phyloP scores from a whole-genome alignment of 495 filamentous ascomycete species.

The Cetradonia linearis region DNA sequence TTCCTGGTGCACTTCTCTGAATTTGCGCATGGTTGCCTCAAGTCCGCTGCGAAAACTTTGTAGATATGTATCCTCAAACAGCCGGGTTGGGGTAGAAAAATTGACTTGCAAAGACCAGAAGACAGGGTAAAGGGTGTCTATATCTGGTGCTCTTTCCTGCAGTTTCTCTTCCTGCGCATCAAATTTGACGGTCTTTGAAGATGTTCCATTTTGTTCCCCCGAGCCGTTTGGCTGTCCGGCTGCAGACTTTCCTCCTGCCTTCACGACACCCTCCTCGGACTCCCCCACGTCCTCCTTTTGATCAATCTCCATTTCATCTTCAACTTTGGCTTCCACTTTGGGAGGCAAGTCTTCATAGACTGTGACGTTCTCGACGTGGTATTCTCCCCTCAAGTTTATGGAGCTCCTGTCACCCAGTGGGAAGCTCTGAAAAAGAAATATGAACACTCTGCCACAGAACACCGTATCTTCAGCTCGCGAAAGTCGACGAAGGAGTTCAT shows the following conservation, averaged over 20 bases:
- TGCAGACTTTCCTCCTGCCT: constrained; percentile 19
- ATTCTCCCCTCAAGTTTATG: constrained; percentile 92
- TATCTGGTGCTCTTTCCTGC: constrained; percentile 41
- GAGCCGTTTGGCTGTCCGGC: constrained; percentile 33
- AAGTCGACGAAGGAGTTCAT: constrained; percentile 82
- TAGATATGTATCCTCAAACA: constrained; percentile 66
- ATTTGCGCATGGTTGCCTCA: constrained; percentile 66
- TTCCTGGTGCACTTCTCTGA: constrained; percentile 68
- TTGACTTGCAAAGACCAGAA: constrained; percentile 89
- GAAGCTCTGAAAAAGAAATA: constrained; percentile 96
- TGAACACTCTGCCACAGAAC: constrained; percentile 93
- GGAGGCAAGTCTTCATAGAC: constrained; percentile 51
- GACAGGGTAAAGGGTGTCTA: constrained; percentile 71
- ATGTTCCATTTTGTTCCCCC: constrained; percentile 7
- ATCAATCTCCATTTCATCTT: constrained; percentile 48
- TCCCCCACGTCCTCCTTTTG: constrained; percentile 25
- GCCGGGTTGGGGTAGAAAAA: constrained; percentile 79
- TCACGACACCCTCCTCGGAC: constrained; percentile 17
- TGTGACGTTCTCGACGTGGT: constrained; percentile 91
- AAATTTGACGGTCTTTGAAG: constrained; percentile 45
- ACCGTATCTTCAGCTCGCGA: constrained; percentile 93
- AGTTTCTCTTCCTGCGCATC: constrained; percentile 35
- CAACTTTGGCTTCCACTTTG: constrained; percentile 15
- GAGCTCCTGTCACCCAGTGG: constrained; percentile 92
- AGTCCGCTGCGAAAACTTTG: constrained; percentile 64